These are phyloP conservation scores for Chloromonas sp. DNA, from an alignment of 163 green algal genomes.

Conservation along the genomic window DNA sequence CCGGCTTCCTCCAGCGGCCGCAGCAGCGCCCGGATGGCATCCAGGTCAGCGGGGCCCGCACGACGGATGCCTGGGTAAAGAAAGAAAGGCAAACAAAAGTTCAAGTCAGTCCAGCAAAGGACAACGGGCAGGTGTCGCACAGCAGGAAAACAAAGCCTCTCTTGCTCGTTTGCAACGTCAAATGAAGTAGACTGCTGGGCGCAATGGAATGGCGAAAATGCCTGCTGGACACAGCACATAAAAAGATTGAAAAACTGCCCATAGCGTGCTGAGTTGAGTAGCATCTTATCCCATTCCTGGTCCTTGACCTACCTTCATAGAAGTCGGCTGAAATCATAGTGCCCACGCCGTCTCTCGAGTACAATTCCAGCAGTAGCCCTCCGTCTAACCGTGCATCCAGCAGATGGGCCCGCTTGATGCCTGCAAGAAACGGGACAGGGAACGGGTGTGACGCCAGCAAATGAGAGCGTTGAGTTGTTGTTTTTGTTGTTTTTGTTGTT, in stretches of 20 bases:
- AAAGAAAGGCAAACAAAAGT: neutral
- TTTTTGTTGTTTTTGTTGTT: no score
- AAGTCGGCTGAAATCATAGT: slow-evolving; percentile 92
- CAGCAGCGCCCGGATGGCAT: slow-evolving; percentile 70
- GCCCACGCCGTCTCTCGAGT: slow-evolving; percentile 80
- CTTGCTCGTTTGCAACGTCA: no score
- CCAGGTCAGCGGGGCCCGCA: slow-evolving; percentile 60
- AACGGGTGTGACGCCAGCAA: neutral
- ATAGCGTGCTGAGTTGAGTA: slow-evolving; percentile 2
- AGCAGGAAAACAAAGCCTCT: no score
- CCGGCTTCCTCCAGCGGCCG: slow-evolving; percentile 68
- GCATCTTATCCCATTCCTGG: slow-evolving; percentile 28
- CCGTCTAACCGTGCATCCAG: slow-evolving; percentile 79
- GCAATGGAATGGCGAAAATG: no score
- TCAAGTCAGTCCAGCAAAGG: neutral
- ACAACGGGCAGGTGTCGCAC: no score
- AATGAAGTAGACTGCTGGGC: no score
- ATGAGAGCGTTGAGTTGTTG: no score
- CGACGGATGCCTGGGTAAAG: slow-evolving; percentile 60
- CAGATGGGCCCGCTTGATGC: slow-evolving; percentile 81
- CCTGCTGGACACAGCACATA: no score
- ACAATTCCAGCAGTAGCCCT: slow-evolving; percentile 91
- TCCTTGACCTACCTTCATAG: slow-evolving; percentile 59
- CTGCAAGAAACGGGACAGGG: slow-evolving; percentile 33
- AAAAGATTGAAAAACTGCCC: no score